phyloP scores from a whole-genome alignment of 768 basidiomycete genomes.

The Ramaria rubella region DNA sequence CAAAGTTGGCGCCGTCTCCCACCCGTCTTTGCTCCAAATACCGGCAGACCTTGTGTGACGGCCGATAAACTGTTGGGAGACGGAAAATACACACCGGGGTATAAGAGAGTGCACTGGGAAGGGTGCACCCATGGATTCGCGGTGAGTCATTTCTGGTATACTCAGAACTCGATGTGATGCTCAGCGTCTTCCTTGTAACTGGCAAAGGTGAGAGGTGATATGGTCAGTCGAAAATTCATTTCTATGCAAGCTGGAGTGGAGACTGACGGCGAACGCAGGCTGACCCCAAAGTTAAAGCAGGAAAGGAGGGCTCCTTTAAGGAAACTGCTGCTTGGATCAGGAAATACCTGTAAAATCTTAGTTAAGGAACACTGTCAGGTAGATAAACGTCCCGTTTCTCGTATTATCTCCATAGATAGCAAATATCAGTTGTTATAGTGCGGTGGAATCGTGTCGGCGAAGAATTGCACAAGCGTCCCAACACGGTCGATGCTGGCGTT shows the following conservation, averaged over 20 bases:
- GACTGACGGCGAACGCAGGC: neutral
- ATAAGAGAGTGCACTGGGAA: slow-evolving; percentile 12
- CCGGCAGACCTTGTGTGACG: slow-evolving; percentile 10
- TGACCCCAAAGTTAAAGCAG: slow-evolving; percentile 15
- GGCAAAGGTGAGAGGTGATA: slow-evolving; percentile 4
- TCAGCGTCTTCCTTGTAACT: neutral
- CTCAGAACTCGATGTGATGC: neutral
- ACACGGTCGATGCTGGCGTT: too few species aligned
- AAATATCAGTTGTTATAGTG: too few species aligned
- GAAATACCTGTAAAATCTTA: slow-evolving; percentile 12
- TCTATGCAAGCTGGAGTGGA: neutral
- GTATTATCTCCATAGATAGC: too few species aligned
- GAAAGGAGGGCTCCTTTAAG: slow-evolving; percentile 14
- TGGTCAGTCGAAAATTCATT: neutral
- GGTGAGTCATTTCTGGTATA: slow-evolving; percentile 9
- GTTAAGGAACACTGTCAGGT: too few species aligned
- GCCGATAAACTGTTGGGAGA: slow-evolving; percentile 17
- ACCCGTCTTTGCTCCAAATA: slow-evolving; percentile 8
- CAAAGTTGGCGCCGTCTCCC: slow-evolving; percentile 5
- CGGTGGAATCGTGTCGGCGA: too few species aligned
- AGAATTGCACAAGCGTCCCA: too few species aligned
- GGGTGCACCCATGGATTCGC: slow-evolving; percentile 23
- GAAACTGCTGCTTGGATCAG: slow-evolving; percentile 18
- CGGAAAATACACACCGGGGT: slow-evolving; percentile 16
- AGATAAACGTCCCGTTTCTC: too few species aligned